Evolutionary conservation across 108 stramenopile species (phyloP).

Genomic region (Nannochloropsis gaditana): DNA sequence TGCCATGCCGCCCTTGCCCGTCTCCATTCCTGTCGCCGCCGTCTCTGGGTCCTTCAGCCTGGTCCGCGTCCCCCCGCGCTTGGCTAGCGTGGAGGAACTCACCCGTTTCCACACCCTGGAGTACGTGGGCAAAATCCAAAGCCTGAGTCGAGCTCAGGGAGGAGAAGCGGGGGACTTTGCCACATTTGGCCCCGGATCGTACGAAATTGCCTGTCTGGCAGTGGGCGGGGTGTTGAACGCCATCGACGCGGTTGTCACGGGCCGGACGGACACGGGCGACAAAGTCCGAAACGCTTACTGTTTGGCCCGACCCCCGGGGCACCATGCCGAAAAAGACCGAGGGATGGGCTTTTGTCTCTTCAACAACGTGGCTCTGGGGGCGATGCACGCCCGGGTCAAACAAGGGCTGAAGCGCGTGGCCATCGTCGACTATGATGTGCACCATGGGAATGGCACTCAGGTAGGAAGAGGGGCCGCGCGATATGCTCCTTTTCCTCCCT

Average conservation of each 20-base stretch:
- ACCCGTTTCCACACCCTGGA: not conserved
- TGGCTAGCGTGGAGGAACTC: slow-evolving; percentile 34
- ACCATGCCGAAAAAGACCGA: slow-evolving; percentile 64
- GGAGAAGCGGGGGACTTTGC: not conserved
- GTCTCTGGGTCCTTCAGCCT: not conserved
- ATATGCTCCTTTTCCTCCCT: not conserved
- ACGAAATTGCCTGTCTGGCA: slow-evolving; percentile 29
- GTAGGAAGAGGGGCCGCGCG: not conserved
- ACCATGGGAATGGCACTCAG: slow-evolving; percentile 60
- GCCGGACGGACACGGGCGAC: not conserved
- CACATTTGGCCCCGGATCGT: not conserved
- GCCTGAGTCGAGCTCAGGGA: not conserved
- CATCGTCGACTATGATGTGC: slow-evolving; percentile 64
- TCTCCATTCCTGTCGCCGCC: no score
- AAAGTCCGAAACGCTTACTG: slow-evolving; percentile 43
- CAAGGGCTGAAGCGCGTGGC: slow-evolving; percentile 50
- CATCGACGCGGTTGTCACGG: not conserved
- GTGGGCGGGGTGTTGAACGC: slow-evolving; percentile 32
- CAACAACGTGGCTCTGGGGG: slow-evolving; percentile 76
- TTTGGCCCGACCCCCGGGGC: slow-evolving; percentile 75
- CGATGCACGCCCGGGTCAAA: slow-evolving; percentile 58
- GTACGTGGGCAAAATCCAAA: not conserved
- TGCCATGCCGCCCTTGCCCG: no score
- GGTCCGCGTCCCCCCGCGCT: not conserved
- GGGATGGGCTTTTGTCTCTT: slow-evolving; percentile 76